Evolutionary conservation across 2,329 filamentous ascomycete genomes (phyloP), one percentile per base, ranked within the genome.

Genomic region (Pseudofabraea citricarpa): DNA sequence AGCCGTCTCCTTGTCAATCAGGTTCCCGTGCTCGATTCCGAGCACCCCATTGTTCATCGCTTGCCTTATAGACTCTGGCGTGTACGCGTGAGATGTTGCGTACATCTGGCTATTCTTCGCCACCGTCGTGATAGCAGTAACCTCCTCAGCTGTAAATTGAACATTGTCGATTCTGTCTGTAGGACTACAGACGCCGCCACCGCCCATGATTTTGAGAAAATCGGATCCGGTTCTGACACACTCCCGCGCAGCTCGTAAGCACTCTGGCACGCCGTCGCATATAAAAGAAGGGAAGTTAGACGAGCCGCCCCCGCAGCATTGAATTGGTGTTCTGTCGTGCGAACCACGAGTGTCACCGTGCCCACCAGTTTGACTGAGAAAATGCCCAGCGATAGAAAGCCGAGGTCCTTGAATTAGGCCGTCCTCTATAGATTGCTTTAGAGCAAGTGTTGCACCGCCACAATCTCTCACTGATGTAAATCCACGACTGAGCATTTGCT

Each of bases 171-270:
- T 61, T 27, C 61, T 62, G 53, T 81, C 77, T 0, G 74, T 77
- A 0, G 74, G 74, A 9, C 68, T 74, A 0, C 72, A 68, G 1
- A 82, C 75, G 7, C 79, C 78, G 2, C 79, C 77, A 5, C 69
- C 69, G 1, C 66, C 66, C 75, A 81, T 81, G 48, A 82, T 75
- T 58, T 82, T 82, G 58, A 83, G 70, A 51, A 81, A 81, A 52
- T 81, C 74, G 1, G 75, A 73, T 2, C 78, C 78, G 8, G 61
- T 65, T 3, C 77, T 66, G 0, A 82, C 56, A 55, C 81, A 71
- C 40, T 79, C 75, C 3, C 78, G 66, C 0, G 71, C 68, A 6
- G 64, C 70, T 16, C 67, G 66, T 29, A 77, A 62, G 48, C 77
- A 81, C 36, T 74, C 72, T 0, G 74, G 65, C 1, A 33, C 74